Percentiles rank a stretch among this genome's conserved stretches.
phyloP scores from a whole-genome alignment of 768 basidiomycete genomes.

The Suillus decipiens region DNA sequence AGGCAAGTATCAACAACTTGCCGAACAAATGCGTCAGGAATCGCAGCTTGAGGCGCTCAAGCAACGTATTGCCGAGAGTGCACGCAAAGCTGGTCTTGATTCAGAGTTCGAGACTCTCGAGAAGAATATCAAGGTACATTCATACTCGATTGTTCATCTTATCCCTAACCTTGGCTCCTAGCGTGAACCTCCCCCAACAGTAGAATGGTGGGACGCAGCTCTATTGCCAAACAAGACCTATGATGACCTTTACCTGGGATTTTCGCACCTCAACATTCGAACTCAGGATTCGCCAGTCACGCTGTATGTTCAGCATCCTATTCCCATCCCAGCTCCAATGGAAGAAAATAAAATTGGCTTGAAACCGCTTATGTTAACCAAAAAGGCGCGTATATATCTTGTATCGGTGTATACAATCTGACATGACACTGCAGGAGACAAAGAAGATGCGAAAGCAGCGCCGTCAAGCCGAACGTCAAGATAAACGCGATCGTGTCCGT shows the following conservation, averaged over 20 bases:
- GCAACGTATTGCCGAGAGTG: conserved; percentile 89
- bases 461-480: conserved; percentile 85
- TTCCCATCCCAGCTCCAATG: conserved; percentile 88
- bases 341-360: conserved; percentile 80
- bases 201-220: conserved; percentile 97
- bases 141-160: background rate
- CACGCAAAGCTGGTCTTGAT: conserved; percentile 91
- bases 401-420: conserved; percentile 20
- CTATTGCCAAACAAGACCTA: conserved; percentile 82
- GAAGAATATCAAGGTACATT: conserved; percentile 79
- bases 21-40: conserved; percentile 71
- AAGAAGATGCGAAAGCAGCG: conserved; percentile 96
- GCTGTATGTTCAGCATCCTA: conserved; percentile 94
- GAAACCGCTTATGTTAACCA: conserved; percentile 90
- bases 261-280: conserved; percentile 63
- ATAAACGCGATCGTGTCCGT: conserved; percentile 90
- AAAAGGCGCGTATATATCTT: conserved; percentile 51
- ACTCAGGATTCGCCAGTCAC: conserved; percentile 74
- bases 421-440: conserved; percentile 58
- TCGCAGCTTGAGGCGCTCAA: conserved; percentile 88
- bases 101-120: conserved; percentile 91
- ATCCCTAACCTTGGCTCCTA: conserved; percentile 31
- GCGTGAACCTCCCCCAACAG: conserved; percentile 83
- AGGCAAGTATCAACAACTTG: conserved; percentile 84
- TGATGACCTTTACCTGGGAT: conserved; percentile 63